These are phyloP conservation scores for Ulmus americana DNA, from an alignment of 331 rosid species.

Conservation along the genomic window DNA sequence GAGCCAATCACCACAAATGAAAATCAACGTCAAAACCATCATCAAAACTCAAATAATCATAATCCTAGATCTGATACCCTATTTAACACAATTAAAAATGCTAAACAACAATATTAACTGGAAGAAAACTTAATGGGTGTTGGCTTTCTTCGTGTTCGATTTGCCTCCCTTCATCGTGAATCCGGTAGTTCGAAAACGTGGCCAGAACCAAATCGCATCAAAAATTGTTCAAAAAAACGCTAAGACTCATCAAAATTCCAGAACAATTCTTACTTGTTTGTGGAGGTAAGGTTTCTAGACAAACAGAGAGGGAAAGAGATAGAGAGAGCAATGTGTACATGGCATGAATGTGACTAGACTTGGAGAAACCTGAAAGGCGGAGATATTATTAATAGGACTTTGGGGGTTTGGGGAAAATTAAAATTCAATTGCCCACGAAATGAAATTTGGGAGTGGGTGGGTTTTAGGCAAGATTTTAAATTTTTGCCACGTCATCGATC, in stretches of 20 bases:
- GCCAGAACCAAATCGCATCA: conserved; percentile 10
- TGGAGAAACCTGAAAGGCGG: conserved; percentile 21
- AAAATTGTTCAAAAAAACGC: conserved; percentile 1
- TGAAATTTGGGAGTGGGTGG: conserved; percentile 44
- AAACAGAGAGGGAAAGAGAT: conserved; percentile 1
- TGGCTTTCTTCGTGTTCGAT: conserved; percentile 54
- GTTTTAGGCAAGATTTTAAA: conserved; percentile 74
- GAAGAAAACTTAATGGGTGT: conserved; percentile 18
- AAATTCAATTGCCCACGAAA: conserved; percentile 75
- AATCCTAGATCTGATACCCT: conserved; percentile 38
- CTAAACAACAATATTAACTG: background rate
- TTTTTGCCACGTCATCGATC: conserved; percentile 67
- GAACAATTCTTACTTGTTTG: conserved; percentile 17
- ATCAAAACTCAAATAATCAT: background rate
- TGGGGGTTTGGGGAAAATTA: conserved; percentile 43
- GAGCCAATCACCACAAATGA: conserved; percentile 33
- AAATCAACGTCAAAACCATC: background rate
- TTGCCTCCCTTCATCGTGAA: conserved; percentile 69
- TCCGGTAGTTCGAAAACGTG: conserved; percentile 28
- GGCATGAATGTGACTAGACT: background rate
- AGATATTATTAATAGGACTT: conserved; percentile 31
- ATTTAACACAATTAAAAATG: background rate
- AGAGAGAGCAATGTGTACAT: background rate
- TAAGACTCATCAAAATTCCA: background rate
- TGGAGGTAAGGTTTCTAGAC: conserved; percentile 32